A percentile compares a stretch with the other conserved stretches of the same genome.
phyloP scores from a whole-genome alignment of 495 filamentous ascomycete species.

The Neurospora sp. region DNA sequence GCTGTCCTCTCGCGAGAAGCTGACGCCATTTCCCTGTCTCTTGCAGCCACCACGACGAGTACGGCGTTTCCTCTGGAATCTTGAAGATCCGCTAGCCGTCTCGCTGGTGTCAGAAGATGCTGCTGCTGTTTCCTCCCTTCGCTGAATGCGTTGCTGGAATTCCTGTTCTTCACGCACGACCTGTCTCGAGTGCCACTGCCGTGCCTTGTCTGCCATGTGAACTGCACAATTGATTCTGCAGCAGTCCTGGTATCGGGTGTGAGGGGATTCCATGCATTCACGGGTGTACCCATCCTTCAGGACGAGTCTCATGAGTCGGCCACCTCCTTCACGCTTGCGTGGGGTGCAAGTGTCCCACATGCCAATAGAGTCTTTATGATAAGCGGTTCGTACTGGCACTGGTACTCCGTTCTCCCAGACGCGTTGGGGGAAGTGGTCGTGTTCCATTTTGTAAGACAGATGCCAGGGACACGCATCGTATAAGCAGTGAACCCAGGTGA shows the following conservation, averaged over 20 bases:
- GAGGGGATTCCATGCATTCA: background rate
- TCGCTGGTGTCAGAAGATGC: background rate
- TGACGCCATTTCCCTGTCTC: background rate
- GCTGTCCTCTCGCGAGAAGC: background rate
- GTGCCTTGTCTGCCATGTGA: background rate
- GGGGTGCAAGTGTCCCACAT: background rate
- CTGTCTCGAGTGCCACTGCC: background rate
- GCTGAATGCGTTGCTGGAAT: background rate
- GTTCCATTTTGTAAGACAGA: background rate
- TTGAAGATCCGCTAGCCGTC: background rate
- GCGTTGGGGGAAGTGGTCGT: background rate
- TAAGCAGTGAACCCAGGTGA: background rate
- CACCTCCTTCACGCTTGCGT: background rate
- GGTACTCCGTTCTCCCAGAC: background rate
- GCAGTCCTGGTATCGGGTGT: background rate
- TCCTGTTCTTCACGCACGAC: background rate
- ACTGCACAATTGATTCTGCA: background rate
- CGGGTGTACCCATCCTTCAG: background rate
- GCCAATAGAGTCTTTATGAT: background rate
- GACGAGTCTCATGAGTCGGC: background rate
- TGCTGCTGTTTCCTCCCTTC: background rate
- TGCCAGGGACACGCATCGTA: background rate
- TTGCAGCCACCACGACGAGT: too few relatives aligned
- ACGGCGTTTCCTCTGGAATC: background rate
- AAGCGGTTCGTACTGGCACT: background rate